Conservation (phyloP, 768 basidiomycete genomes). For the Steccherinum ochraceum region DNA sequence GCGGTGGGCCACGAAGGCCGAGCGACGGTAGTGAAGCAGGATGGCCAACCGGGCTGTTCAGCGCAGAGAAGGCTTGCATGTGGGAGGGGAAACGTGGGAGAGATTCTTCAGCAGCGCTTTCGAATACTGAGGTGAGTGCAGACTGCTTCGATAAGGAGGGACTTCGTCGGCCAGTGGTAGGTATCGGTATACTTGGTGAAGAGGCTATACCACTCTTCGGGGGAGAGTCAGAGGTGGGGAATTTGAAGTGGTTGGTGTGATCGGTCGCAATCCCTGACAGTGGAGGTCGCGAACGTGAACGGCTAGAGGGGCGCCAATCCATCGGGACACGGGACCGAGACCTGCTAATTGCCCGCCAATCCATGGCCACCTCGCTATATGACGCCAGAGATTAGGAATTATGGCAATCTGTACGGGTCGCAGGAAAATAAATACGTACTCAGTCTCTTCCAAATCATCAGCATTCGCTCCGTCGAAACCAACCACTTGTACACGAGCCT, state of each 20-base stretch:
- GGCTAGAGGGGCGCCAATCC: slow-evolving; percentile 82
- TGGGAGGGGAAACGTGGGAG: slow-evolving; percentile 5
- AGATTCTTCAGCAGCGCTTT: slow-evolving; percentile 16
- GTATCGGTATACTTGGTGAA: slow-evolving; percentile 23
- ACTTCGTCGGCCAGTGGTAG: slow-evolving; percentile 19
- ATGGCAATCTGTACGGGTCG: slow-evolving; percentile 15
- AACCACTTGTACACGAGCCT: slow-evolving; percentile 67
- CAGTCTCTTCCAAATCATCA: slow-evolving; percentile 55
- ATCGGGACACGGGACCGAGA: slow-evolving; percentile 87
- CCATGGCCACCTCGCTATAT: slow-evolving; percentile 57
- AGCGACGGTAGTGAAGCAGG: slow-evolving; percentile 72
- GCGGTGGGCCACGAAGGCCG: slow-evolving; percentile 55
- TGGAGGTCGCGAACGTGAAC: slow-evolving; percentile 73
- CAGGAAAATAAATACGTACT: slow-evolving; percentile 41
- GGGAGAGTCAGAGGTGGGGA: slow-evolving; percentile 20
- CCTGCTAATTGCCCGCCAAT: slow-evolving; percentile 88
- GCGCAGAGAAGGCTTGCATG: slow-evolving; percentile 17
- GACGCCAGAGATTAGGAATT: slow-evolving; percentile 14
- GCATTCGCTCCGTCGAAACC: slow-evolving; percentile 77
- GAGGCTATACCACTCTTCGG: slow-evolving; percentile 13
- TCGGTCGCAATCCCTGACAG: slow-evolving; percentile 31
- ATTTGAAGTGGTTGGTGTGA: slow-evolving; percentile 23
- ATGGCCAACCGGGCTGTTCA: slow-evolving; percentile 26
- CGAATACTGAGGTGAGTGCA: slow-evolving; percentile 20
- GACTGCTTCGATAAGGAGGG: slow-evolving; percentile 16